Evolutionary conservation across 306 rosid species (phyloP).

Genomic region (Sicyos edulis): DNA sequence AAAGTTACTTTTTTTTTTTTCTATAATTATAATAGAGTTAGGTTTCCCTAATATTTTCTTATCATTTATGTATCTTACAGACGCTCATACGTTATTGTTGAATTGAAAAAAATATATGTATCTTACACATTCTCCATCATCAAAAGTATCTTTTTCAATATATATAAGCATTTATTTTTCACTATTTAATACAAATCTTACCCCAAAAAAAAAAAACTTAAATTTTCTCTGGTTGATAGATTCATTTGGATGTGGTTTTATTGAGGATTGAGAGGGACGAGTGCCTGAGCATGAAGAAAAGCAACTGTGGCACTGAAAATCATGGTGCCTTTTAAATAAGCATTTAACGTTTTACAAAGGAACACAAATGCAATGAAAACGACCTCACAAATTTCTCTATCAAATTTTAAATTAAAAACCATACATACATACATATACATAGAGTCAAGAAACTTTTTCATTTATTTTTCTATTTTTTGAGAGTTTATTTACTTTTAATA

Average conservation of each 20-base stretch:
- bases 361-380: slow-evolving; percentile 53
- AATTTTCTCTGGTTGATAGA: not conserved
- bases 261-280: slow-evolving; percentile 57
- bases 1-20: no score
- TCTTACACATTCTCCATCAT: no score
- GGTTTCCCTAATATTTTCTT: no score
- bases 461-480: no score
- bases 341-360: slow-evolving; percentile 34
- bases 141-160: no score
- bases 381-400: slow-evolving; percentile 37
- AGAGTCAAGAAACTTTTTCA: no score
- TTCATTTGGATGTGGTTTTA: not conserved
- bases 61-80: no score
- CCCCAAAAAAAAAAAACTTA: not conserved
- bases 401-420: not conserved
- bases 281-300: slow-evolving; percentile 38
- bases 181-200: not conserved
- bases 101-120: no score
- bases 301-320: slow-evolving; percentile 96
- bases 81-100: no score
- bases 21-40: no score
- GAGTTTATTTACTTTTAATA: slow-evolving; percentile 10
- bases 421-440: no score
- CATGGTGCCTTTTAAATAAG: slow-evolving; percentile 40
- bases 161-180: no score